Evolutionary conservation across 495 filamentous ascomycete species (phyloP).

Genomic region (Halenospora varia): DNA sequence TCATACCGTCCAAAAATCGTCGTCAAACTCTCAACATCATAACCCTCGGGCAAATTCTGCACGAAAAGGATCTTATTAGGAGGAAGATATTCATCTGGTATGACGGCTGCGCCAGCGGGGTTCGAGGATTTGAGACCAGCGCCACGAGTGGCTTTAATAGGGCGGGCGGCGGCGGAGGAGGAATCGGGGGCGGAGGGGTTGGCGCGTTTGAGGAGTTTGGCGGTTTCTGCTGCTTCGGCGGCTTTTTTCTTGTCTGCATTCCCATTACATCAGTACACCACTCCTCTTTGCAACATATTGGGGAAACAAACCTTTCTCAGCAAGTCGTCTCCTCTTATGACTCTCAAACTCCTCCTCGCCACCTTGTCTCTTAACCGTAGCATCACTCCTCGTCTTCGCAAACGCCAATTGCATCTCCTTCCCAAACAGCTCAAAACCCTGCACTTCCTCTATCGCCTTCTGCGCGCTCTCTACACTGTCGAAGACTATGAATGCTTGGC

Average conservation of each 20-base stretch:
- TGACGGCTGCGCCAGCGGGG: constrained; percentile 63
- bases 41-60: constrained; percentile 86
- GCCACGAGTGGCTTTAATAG: constrained; percentile 69
- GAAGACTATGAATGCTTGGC: constrained; percentile 95
- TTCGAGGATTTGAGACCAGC: constrained; percentile 79
- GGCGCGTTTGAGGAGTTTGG: constrained; percentile 80
- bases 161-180: constrained; percentile 50
- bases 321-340: constrained; percentile 80
- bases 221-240: constrained; percentile 72
- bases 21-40: constrained; percentile 72
- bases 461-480: constrained; percentile 71
- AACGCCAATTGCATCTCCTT: constrained; percentile 88
- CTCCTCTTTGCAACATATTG: neutral
- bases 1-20: constrained; percentile 86
- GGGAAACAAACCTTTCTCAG: constrained; percentile 74
- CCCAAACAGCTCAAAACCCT: constrained; percentile 91
- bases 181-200: constrained; percentile 50
- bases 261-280: constrained; percentile 3
- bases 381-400: constrained; percentile 84
- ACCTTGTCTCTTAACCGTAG: constrained; percentile 69
- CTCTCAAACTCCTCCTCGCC: constrained; percentile 77
- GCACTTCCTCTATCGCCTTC: constrained; percentile 80
- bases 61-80: constrained; percentile 98
- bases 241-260: constrained; percentile 85
- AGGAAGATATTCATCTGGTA: constrained; percentile 95